Conservation (phyloP, 345 rosid genomes). For the Citrus trifoliata region DNA sequence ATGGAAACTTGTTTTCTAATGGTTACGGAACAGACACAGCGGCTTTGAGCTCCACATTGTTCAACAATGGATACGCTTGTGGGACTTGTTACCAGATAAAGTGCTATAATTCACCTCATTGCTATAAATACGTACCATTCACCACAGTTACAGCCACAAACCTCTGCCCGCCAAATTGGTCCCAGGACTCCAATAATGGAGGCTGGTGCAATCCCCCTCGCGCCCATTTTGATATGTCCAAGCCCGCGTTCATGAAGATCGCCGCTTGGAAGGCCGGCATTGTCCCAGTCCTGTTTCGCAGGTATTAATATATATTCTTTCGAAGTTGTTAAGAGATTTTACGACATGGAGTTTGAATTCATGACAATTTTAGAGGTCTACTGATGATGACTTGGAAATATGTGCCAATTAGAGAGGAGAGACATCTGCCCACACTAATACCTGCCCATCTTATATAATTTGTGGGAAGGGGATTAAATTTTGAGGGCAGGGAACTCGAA, state of each 20-base stretch:
- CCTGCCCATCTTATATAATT: too few relatives aligned
- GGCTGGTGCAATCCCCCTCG: conserved; percentile 97
- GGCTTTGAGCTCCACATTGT: conserved; percentile 67
- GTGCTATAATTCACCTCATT: conserved; percentile 52
- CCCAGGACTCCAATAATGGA: conserved; percentile 55
- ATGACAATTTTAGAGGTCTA: too few relatives aligned
- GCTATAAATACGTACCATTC: conserved; percentile 37
- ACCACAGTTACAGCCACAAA: conserved; percentile 75
- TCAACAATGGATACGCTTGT: conserved; percentile 72
- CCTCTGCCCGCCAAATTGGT: conserved; percentile 80
- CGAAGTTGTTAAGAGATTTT: too few relatives aligned
- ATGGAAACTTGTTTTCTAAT: conserved; percentile 55
- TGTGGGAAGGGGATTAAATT: too few relatives aligned
- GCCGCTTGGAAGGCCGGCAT: conserved; percentile 89
- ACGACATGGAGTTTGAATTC: too few relatives aligned
- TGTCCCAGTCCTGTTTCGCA: conserved; percentile 65
- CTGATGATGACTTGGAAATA: too few relatives aligned
- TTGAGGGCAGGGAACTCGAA: too few relatives aligned
- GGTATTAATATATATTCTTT: conserved; percentile 24
- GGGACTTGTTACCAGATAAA: conserved; percentile 73
- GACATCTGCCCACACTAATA: too few relatives aligned
- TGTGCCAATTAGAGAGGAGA: too few relatives aligned
- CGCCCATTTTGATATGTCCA: conserved; percentile 77
- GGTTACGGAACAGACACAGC: conserved; percentile 70
- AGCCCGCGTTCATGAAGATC: conserved; percentile 84